Percentiles rank a stretch among this genome's conserved stretches.
Evolutionary conservation across 208 protist species (phyloP).

Genomic region (Blastocrithidia nonstop): DNA sequence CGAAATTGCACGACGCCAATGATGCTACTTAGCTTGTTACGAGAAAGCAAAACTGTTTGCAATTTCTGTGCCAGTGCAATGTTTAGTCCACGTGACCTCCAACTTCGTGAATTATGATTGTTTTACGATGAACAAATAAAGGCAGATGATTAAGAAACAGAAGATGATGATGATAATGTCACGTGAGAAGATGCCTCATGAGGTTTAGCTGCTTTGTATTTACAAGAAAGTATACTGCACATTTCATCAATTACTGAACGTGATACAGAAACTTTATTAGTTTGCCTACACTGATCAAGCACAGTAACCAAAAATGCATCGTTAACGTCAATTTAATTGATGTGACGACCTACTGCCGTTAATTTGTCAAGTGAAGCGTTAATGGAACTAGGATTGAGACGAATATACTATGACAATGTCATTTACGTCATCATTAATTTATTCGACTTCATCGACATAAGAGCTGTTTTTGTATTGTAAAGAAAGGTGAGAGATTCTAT

Average conservation of each 20-base stretch:
- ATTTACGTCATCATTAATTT: constrained; percentile 7
- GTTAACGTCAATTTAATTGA: constrained; percentile 63
- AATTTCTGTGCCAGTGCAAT: constrained; percentile 47
- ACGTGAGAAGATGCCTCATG: too few relatives aligned
- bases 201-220: too few relatives aligned
- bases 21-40: constrained; percentile 38
- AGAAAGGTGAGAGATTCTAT: constrained; percentile 1
- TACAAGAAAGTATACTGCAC: too few relatives aligned
- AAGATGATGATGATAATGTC: too few relatives aligned
- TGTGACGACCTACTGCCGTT: constrained; percentile 34
- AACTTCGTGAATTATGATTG: not conserved
- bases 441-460: not conserved
- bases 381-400: constrained; percentile 22
- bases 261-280: too few relatives aligned
- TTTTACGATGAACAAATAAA: not conserved
- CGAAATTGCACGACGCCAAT: constrained; percentile 70
- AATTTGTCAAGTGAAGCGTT: constrained; percentile 50
- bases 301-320: constrained; percentile 24
- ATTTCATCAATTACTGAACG: too few relatives aligned
- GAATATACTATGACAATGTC: constrained; percentile 26
- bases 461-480: constrained; percentile 5
- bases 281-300: too few relatives aligned
- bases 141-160: not conserved
- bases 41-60: constrained; percentile 63
- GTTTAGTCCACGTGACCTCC: constrained; percentile 13